Evolutionary conservation across 192 early-diverging fungal genomes (phyloP).

Genomic region (Backusella liffmaniae): DNA sequence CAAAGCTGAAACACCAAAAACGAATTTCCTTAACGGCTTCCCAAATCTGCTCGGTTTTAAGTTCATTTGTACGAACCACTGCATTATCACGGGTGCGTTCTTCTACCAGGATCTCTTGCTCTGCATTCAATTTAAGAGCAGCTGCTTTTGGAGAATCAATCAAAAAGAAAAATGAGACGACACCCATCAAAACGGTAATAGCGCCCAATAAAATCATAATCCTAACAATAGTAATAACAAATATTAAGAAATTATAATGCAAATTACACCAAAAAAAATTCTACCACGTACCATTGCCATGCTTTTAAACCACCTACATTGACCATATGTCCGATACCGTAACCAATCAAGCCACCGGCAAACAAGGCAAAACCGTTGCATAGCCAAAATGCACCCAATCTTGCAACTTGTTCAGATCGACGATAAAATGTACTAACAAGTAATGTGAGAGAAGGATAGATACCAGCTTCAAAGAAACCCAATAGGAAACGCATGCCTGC

Average conservation of each 20-base stretch:
- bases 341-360: slow-evolving; percentile 13
- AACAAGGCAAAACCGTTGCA: slow-evolving; percentile 15
- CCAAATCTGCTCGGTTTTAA: slow-evolving; percentile 13
- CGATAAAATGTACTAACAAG: slow-evolving; percentile 24
- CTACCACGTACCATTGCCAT: slow-evolving; percentile 27
- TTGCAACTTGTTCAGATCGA: slow-evolving; percentile 15
- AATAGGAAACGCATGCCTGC: slow-evolving; percentile 26
- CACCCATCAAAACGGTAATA: slow-evolving; percentile 19
- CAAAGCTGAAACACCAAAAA: slow-evolving; percentile 2
- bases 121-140: slow-evolving; percentile 13
- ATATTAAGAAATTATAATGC: background rate
- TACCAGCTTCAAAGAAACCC: slow-evolving; percentile 27
- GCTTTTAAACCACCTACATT: slow-evolving; percentile 10
- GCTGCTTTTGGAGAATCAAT: slow-evolving; percentile 20
- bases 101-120: slow-evolving; percentile 20
- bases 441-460: slow-evolving; percentile 19
- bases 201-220: slow-evolving; percentile 27
- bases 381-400: slow-evolving; percentile 9
- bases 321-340: slow-evolving; percentile 23
- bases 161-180: slow-evolving; percentile 26
- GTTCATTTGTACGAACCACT: slow-evolving; percentile 10
- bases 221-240: slow-evolving; percentile 12
- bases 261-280: background rate
- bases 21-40: slow-evolving; percentile 20
- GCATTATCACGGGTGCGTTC: slow-evolving; percentile 26